Base-by-base conservation (phyloP, 495 filamentous ascomycete species). In the Melanomma pulvis-pyrius region DNA sequence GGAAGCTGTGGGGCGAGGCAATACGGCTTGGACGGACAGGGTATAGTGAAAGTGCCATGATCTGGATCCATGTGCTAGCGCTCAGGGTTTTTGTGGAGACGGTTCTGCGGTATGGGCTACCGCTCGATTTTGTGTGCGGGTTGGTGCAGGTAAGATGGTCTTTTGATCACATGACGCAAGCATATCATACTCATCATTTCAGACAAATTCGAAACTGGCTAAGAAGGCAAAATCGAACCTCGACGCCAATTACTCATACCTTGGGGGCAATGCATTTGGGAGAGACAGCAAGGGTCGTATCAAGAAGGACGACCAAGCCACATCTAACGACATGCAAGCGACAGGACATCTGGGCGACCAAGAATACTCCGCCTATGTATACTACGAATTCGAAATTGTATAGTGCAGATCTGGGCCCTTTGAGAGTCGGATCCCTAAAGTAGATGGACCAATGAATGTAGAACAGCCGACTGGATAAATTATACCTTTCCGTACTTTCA, bases 21-120 rank as follows among this genome's bases (percentile, higher is more conserved):
- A 75, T 98, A 72, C 81, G 91, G 53, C 80, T 97, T 52, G 91
- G 88, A 8, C 82, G 91, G 65, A 96, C 90, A 22, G 91, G 90
- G 28, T 98, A 93, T 84, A 92, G 92, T 69, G 96, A 98, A 76
- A 86, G 87, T 52, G 92, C 96, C 63, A 96, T 96, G 92, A 88
- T 92, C 59, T 96, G 91, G 93, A 81, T 92, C 12, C 96, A 98
- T 76, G 90, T 94, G 17, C 81, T 97, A 74, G 89, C 93, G 5
- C 79, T 98, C 67, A 82, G 94, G 47, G 92, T 98, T 39, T 98
- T 97, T 76, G 94, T 98, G 21, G 94, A 98, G 82, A 97, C 92
- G 12, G 93, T 98, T 21, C 79, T 98, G 74, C 84, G 94, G 65
- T 98, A 98, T 75, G 94, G 94, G 7, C 74, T 98, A 65, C 94